phyloP scores from a whole-genome alignment of 345 rosid genomes.

The Brassica nigra region DNA sequence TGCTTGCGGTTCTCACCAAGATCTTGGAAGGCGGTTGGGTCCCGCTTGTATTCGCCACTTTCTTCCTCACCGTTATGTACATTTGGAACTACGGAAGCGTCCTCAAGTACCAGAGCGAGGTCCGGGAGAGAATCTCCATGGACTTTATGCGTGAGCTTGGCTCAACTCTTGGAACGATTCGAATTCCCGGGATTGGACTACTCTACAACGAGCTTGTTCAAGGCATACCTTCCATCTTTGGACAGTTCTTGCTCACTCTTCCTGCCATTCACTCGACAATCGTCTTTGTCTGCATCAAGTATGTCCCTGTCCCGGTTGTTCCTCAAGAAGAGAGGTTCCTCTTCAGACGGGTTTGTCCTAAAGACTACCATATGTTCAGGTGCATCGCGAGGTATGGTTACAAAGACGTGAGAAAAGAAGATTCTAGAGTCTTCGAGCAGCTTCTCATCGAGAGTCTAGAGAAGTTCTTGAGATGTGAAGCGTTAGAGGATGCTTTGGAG shows the following conservation, averaged over 20 bases:
- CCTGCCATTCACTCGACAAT: slow-evolving; percentile 92
- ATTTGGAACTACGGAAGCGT: slow-evolving; percentile 95
- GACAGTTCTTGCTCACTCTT: slow-evolving; percentile 79
- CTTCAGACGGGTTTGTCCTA: slow-evolving; percentile 84
- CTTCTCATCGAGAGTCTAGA: slow-evolving; percentile 81
- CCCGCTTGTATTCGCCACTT: slow-evolving; percentile 74
- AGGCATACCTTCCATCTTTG: slow-evolving; percentile 86
- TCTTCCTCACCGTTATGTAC: slow-evolving; percentile 84
- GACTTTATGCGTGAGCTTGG: slow-evolving; percentile 88
- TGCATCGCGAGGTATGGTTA: slow-evolving; percentile 92
- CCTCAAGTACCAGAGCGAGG: slow-evolving; percentile 89
- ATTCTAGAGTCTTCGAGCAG: slow-evolving; percentile 76
- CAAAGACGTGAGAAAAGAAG: slow-evolving; percentile 88
- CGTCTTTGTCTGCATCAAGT: slow-evolving; percentile 90
- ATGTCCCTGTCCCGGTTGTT: slow-evolving; percentile 90
- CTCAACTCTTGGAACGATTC: slow-evolving; percentile 76
- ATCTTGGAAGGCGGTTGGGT: slow-evolving; percentile 90
- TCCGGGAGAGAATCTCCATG: slow-evolving; percentile 82
- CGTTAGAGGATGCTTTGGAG: slow-evolving; percentile 79
- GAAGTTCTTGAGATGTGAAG: slow-evolving; percentile 77
- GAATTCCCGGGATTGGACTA: slow-evolving; percentile 87
- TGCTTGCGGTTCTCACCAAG: slow-evolving; percentile 81
- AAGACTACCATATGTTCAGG: slow-evolving; percentile 91
- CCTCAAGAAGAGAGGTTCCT: slow-evolving; percentile 89
- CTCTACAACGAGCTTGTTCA: slow-evolving; percentile 87